Conservation (phyloP, 1,284 basidiomycete genomes). For the Xerocomus nothofagi region DNA sequence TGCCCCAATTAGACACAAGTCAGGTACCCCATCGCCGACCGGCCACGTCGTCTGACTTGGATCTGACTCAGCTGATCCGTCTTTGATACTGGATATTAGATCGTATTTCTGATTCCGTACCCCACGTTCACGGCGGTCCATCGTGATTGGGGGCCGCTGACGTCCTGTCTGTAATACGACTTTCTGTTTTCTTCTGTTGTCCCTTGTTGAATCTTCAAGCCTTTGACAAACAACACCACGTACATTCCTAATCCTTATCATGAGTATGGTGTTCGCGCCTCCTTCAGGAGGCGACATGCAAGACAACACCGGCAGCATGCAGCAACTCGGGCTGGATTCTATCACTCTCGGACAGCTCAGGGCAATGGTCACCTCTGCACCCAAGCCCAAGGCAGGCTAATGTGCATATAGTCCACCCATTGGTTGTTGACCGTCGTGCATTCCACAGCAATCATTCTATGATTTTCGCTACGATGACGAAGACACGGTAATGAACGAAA, state of each 20-base stretch:
- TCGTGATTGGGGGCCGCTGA: slow-evolving; percentile 20
- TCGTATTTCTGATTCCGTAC: slow-evolving; percentile 2
- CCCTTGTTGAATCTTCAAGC: slow-evolving; percentile 31
- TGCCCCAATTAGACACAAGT: slow-evolving; percentile 19
- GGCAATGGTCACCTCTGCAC: slow-evolving; percentile 65
- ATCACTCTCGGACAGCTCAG: slow-evolving; percentile 83
- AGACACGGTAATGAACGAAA: slow-evolving; percentile 92
- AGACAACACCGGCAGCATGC: slow-evolving; percentile 21
- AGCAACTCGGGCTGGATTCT: slow-evolving; percentile 53
- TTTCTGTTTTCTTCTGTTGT: slow-evolving; percentile 28
- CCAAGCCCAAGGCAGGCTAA: slow-evolving; percentile 70
- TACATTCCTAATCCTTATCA: slow-evolving; percentile 5
- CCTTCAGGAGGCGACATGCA: slow-evolving; percentile 29
- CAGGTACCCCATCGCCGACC: slow-evolving; percentile 30
- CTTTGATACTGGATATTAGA: slow-evolving; percentile 13
- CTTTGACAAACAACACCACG: slow-evolving; percentile 27
- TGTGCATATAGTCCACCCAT: slow-evolving; percentile 10
- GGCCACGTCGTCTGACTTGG: slow-evolving; percentile 15
- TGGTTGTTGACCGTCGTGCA: slow-evolving; percentile 17
- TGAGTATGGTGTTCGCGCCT: slow-evolving; percentile 32
- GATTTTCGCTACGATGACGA: slow-evolving; percentile 95
- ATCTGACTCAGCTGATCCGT: slow-evolving; percentile 17
- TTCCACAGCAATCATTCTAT: slow-evolving; percentile 74
- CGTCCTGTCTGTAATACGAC: no score
- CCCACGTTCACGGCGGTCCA: slow-evolving; percentile 8